phyloP scores from a whole-genome alignment of 1,139 yeast genomes.

The Yamadazyma jaroonii region DNA sequence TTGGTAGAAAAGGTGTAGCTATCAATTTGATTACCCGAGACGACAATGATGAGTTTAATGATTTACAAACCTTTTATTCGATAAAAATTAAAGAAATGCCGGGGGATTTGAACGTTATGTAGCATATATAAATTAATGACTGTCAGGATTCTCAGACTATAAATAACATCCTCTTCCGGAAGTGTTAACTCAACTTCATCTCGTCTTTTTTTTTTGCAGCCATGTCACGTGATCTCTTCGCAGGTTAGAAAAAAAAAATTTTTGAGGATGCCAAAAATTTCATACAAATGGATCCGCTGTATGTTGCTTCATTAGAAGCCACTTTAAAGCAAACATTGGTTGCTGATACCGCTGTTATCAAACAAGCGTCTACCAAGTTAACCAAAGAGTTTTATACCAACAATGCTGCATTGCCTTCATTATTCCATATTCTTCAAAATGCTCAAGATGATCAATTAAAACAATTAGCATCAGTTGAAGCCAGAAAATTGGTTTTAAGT shows the following conservation, averaged over 20 bases:
- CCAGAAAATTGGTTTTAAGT: slow-evolving; percentile 72
- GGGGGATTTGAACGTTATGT: slow-evolving; percentile 36
- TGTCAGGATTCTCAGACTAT: not conserved
- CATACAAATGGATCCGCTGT: slow-evolving; percentile 61
- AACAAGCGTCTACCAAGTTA: slow-evolving; percentile 76
- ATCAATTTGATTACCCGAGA: slow-evolving; percentile 78
- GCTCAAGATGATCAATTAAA: slow-evolving; percentile 59
- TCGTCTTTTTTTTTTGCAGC: slow-evolving; percentile 1
- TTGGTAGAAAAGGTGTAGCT: slow-evolving; percentile 95
- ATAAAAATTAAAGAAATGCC: slow-evolving; percentile 89
- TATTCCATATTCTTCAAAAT: slow-evolving; percentile 76
- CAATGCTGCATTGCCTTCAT: slow-evolving; percentile 73
- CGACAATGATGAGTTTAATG: slow-evolving; percentile 59
- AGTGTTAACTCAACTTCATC: not conserved
- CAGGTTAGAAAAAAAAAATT: not conserved
- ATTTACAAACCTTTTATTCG: slow-evolving; percentile 73
- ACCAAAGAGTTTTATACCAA: slow-evolving; percentile 73
- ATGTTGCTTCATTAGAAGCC: slow-evolving; percentile 67
- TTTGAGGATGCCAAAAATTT: too few relatives aligned
- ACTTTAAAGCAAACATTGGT: slow-evolving; percentile 74
- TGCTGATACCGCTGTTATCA: slow-evolving; percentile 75
- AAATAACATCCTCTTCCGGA: not conserved
- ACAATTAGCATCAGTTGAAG: slow-evolving; percentile 94
- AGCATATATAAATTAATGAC: too few relatives aligned
- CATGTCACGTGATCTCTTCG: slow-evolving; percentile 1